Evolutionary conservation across 495 filamentous ascomycete species (phyloP).

Genomic region (Tuber aestivum): DNA sequence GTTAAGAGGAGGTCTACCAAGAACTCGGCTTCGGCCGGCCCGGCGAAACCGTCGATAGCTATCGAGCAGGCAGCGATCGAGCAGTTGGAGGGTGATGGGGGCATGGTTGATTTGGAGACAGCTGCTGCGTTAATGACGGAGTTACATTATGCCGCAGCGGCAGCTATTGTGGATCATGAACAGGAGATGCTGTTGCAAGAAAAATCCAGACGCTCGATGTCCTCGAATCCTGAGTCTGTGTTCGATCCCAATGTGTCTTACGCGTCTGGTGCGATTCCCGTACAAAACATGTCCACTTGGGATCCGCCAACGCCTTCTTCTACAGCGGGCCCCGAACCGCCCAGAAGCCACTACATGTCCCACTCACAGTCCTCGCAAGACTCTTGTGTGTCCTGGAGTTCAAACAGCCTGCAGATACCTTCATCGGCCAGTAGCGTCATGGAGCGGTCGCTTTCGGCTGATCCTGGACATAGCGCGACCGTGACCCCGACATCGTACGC

Average conservation of each 20-base stretch:
- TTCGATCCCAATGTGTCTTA: conserved; percentile 69
- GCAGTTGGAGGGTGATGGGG: conserved; percentile 88
- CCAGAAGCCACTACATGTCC: conserved; percentile 47
- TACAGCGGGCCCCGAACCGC: conserved; percentile 32
- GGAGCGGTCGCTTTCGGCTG: conserved; percentile 57
- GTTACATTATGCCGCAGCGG: conserved; percentile 92
- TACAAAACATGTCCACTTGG: conserved; percentile 65
- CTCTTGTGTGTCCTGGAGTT: conserved; percentile 50
- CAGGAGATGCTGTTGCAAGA: conserved; percentile 57
- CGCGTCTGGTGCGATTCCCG: conserved; percentile 65
- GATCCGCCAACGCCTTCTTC: conserved; percentile 39
- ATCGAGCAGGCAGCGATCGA: conserved; percentile 85
- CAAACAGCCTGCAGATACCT: conserved; percentile 45
- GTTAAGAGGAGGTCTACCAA: conserved; percentile 71
- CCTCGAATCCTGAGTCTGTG: conserved; percentile 60
- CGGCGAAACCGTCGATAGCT: conserved; percentile 73
- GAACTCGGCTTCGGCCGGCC: conserved; percentile 52
- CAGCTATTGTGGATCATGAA: conserved; percentile 66
- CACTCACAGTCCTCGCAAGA: conserved; percentile 63
- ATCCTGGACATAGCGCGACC: conserved; percentile 69
- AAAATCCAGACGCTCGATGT: conserved; percentile 64
- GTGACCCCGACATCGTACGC: conserved; percentile 49
- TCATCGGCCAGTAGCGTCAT: conserved; percentile 57
- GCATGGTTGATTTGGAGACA: conserved; percentile 94
- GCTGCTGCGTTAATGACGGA: conserved; percentile 99